Percentiles rank a stretch among this genome's conserved stretches.
phyloP scores from a whole-genome alignment of 495 filamentous ascomycete genomes.

The Penicillium lividum region DNA sequence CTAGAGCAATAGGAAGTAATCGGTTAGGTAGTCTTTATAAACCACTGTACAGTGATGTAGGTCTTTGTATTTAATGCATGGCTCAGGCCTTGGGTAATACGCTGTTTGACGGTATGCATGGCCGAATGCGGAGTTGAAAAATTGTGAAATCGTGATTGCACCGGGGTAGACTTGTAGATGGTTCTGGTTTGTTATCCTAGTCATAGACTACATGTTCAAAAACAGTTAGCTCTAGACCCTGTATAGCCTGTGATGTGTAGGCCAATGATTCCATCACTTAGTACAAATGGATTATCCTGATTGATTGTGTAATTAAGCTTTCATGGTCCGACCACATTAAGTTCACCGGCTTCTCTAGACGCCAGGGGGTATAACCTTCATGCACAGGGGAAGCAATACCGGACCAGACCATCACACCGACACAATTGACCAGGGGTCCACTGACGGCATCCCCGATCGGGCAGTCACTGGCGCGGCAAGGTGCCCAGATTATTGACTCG shows the following conservation, averaged over 20 bases:
- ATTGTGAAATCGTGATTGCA: background rate
- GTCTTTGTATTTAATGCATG: background rate
- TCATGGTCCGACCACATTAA: background rate
- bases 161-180: background rate
- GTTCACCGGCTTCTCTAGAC: background rate
- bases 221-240: background rate
- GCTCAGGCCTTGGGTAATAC: background rate
- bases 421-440: conserved; percentile 1
- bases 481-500: too few relatives aligned
- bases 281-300: background rate
- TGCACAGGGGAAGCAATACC: background rate
- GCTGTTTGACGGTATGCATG: background rate
- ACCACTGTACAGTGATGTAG: background rate
- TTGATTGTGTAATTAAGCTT: background rate
- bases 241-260: background rate
- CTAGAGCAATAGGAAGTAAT: background rate
- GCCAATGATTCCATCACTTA: background rate
- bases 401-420: background rate
- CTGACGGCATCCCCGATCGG: conserved; percentile 17
- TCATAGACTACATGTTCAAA: background rate
- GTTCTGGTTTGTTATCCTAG: background rate
- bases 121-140: background rate
- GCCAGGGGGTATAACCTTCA: background rate
- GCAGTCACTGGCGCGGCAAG: conserved; percentile 43
- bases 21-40: background rate